phyloP scores from a whole-genome alignment of 768 basidiomycete genomes.

The Daedaleopsis nitida region DNA sequence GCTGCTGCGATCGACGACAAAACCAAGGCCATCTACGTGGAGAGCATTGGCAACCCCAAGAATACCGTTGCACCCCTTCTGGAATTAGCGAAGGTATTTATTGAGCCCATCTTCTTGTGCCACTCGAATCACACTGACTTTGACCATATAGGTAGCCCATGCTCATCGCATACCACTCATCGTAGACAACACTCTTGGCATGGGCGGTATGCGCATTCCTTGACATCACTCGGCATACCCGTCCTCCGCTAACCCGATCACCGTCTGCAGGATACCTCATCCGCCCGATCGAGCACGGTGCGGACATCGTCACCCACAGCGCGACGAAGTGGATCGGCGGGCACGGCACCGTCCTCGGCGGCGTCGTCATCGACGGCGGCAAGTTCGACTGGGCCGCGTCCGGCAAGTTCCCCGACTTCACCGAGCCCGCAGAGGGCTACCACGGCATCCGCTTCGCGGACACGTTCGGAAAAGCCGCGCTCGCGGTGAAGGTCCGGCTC shows the following conservation, averaged over 20 bases:
- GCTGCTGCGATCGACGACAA: conserved; percentile 71
- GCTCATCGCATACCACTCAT: conserved; percentile 72
- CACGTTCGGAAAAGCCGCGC: conserved; percentile 65
- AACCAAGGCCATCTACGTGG: conserved; percentile 76
- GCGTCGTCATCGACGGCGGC: conserved; percentile 73
- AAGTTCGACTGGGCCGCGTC: conserved; percentile 75
- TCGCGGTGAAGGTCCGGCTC: conserved; percentile 64
- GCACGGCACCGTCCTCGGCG: conserved; percentile 78
- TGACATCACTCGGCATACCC: background rate
- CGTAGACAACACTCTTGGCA: conserved; percentile 81
- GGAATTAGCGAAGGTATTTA: conserved; percentile 61
- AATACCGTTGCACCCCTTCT: conserved; percentile 68
- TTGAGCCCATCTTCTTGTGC: too few species aligned
- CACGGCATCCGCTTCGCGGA: conserved; percentile 71
- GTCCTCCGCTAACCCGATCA: background rate
- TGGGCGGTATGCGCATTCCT: conserved; percentile 45
- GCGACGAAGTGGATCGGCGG: conserved; percentile 88
- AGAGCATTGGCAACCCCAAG: conserved; percentile 79
- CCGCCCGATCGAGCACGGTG: conserved; percentile 71
- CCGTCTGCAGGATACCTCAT: conserved; percentile 51
- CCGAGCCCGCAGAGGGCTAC: conserved; percentile 74
- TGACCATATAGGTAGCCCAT: conserved; percentile 60
- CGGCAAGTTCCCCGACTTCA: conserved; percentile 75
- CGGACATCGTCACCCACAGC: conserved; percentile 78
- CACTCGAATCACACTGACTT: background rate